phyloP scores from a whole-genome alignment of 768 basidiomycete genomes.

The Lactarius indigo region DNA sequence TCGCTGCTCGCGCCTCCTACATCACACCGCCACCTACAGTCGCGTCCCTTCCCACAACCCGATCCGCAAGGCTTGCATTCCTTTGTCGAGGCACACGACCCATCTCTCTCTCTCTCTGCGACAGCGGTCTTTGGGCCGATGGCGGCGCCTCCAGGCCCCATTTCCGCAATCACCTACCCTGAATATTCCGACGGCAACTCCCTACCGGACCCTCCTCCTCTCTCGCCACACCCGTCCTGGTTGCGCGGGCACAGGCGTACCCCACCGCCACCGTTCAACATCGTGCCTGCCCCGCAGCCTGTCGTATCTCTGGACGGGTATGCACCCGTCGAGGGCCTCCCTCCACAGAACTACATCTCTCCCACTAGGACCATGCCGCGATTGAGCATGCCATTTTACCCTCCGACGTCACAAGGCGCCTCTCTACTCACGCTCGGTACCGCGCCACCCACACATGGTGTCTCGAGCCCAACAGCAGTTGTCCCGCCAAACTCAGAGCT shows the following conservation, averaged over 20 bases:
- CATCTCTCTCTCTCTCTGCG: background rate
- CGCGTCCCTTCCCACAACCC: background rate
- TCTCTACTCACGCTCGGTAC: background rate
- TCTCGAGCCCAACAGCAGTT: background rate
- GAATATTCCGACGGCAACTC: background rate
- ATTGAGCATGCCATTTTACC: constrained; percentile 4
- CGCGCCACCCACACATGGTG: background rate
- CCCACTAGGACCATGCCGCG: background rate
- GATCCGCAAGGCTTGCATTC: constrained; percentile 2
- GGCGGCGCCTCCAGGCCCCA: background rate
- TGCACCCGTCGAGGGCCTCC: constrained; percentile 12
- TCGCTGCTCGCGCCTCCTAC: constrained; percentile 17
- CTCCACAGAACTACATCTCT: constrained; percentile 14
- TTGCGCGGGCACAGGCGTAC: background rate
- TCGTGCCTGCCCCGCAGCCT: background rate
- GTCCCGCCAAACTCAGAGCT: constrained; percentile 20
- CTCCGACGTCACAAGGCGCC: constrained; percentile 1
- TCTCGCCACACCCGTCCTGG: constrained; percentile 13
- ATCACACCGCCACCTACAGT: constrained; percentile 4
- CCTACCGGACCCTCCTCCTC: background rate
- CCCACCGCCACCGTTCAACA: background rate
- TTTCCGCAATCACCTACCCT: background rate
- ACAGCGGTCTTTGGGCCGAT: background rate
- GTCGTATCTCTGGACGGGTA: constrained; percentile 7
- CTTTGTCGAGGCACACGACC: constrained; percentile 4